Percentiles rank a stretch among this genome's conserved stretches.
These are phyloP conservation scores for Litsea cubeba DNA, from an alignment of 164 flowering plant species.

Conservation along the genomic window DNA sequence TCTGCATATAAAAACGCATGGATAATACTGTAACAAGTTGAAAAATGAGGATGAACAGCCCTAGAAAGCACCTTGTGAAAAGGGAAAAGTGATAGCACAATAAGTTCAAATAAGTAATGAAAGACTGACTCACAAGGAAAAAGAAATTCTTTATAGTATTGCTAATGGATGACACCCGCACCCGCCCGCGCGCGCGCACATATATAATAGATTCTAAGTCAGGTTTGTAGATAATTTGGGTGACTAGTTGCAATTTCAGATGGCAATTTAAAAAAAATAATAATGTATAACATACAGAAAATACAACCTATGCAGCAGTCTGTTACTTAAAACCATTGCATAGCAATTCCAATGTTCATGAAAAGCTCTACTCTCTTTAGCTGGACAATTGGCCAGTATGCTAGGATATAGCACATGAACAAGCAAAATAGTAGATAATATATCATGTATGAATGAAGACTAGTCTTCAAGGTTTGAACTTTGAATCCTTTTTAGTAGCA, in stretches of 20 bases:
- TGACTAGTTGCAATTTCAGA: no score
- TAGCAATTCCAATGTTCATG: no score
- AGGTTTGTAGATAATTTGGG: no score
- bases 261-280: no score
- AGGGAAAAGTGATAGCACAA: not conserved
- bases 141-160: not conserved
- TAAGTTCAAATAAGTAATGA: not conserved
- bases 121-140: not conserved
- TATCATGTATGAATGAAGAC: not conserved
- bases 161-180: not conserved
- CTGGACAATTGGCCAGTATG: not conserved
- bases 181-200: no score
- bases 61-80: not conserved
- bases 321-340: no score
- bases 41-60: not conserved
- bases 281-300: not conserved
- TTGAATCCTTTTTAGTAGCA: not conserved
- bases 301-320: not conserved
- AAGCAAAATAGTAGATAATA: no score
- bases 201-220: no score
- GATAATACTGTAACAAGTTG: not conserved
- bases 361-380: not conserved
- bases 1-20: conserved; percentile 15
- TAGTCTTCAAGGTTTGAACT: not conserved
- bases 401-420: no score